Evolutionary conservation across 352 stramenopile species (phyloP), one percentile per base, ranked within the genome.

Genomic region (Aphanomyces euteiches): DNA sequence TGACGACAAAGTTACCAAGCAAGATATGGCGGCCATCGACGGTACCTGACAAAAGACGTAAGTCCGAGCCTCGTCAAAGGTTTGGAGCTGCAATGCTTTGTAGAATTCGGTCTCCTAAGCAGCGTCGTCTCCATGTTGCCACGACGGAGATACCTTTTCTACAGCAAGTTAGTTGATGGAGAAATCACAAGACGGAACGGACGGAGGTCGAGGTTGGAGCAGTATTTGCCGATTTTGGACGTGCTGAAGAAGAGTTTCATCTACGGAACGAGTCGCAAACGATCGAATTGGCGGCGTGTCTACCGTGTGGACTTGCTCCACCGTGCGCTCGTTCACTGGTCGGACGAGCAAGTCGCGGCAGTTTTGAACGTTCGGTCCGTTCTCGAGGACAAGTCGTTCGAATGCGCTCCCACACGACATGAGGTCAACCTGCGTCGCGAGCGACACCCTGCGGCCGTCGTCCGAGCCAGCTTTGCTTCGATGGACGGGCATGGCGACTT

Each of bases 151-250:
- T 38, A 37, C 45, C 53, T 48, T 71, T 41, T 34, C 15, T 56
- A 54, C 68, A 65, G 28, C 47, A 50, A 82, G 75, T 64, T 81
- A 83, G 75, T 78, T 77, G 80, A 37, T 13, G 41, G 15, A 64
- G 19, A n/a, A 1, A 36, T 3, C 53, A 47, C 48, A 50, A 69
- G 54, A 72, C 17, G 69, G 17, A n/a, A 56, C 13, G 37, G 15
- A 84, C 83, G 90, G 47, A 82, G 79, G 60, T 93, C 86, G 21
- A 93, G 73, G 58, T 91, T 90, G 56, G 83, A 79, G 72, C 91
- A 93, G 72, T 92, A 91, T 47, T 90, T 78, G 67, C 90, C 83
- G 38, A 93, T 73, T 54, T 90, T 90, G 56, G 86, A 90, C 53
- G 80, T 80, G 10, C 72, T 76, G 34, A 93, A 81, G 38, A 92